Evolutionary conservation across 768 basidiomycete species (phyloP).

Genomic region (Tubosaeta sp.): DNA sequence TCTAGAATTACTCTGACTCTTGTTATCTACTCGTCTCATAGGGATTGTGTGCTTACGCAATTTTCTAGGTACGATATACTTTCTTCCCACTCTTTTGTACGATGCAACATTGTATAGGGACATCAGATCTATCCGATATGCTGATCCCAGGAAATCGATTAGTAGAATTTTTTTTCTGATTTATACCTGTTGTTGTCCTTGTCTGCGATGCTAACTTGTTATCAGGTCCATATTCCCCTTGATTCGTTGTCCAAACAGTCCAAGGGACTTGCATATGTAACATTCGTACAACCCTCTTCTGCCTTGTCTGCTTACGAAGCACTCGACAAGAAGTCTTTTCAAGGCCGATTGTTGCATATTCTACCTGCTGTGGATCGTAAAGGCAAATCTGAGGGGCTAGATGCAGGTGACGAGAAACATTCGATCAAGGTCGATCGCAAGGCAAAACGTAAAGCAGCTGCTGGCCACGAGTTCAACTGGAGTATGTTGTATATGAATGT

Average conservation of each 20-base stretch:
- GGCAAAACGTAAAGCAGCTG: conserved; percentile 59
- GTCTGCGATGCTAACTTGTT: conserved; percentile 2
- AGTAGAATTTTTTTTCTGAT: conserved; percentile 45
- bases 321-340: conserved; percentile 82
- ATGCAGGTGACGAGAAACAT: conserved; percentile 40
- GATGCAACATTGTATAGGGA: conserved; percentile 37
- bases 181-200: conserved; percentile 1
- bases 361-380: conserved; percentile 76
- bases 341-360: conserved; percentile 89
- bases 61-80: conserved; percentile 12
- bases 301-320: conserved; percentile 70
- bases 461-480: conserved; percentile 87
- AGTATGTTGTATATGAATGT: conserved; percentile 97
- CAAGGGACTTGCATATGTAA: conserved; percentile 63
- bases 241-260: conserved; percentile 42
- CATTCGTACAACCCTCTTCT: conserved; percentile 40
- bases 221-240: conserved; percentile 55
- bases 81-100: not conserved
- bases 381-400: conserved; percentile 40
- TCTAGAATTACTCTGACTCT: conserved; percentile 46
- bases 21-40: not conserved
- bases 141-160: conserved; percentile 48
- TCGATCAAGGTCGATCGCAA: conserved; percentile 57
- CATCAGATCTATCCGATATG: conserved; percentile 47
- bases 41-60: not conserved